Base-by-base conservation (phyloP, 2,329 filamentous ascomycete genomes). In the Neonectria faginata region DNA sequence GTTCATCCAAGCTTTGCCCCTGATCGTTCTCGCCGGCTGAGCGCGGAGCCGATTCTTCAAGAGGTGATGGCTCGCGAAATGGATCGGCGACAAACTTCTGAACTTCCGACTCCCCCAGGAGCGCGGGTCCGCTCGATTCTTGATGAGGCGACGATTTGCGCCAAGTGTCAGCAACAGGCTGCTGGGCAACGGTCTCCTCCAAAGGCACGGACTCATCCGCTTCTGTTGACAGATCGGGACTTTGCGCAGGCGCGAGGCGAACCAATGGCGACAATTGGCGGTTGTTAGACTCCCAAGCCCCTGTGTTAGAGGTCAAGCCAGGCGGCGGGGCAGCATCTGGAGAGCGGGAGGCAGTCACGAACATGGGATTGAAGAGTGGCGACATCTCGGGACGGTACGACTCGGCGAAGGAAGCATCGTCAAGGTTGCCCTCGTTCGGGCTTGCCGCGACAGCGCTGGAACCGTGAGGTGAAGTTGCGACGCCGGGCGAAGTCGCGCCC, bases 371-470 rank as follows among this genome's bases (percentile, higher is more conserved):
- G 54, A 73, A 73, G 6, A 73, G 42, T 20, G 71, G 71, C 2
- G 71, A 73, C 1, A 62, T 51, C 39, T 73, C 71, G 27, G 68
- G 71, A 10, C 65, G 64, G 57, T 67, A 73, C 0, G 71, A 73
- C 22, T 73, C 71, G n/a, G 71, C 70, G 31, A 73, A 73, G n/a
- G 70, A 71, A 12, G 52, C 22, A 25, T 73, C 70, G 12, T 73
- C 71, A 25, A 36, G 14, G 3, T 65, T 64, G 14, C 47, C 29
- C 1, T 58, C 55, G n/a, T 69, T 59, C 33, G 60, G 29, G 25
- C 39, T 48, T 39, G 33, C 53, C 2, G 59, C 62, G 53, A 69
- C 44, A 4, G 44, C 50, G 42, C 64, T 63, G 8, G 69, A 63
- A 31, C 56, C 61, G 57, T 55, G 53, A 22, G 48, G 36, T 16